A percentile compares a stretch with the other conserved stretches of the same genome.
phyloP scores from a whole-genome alignment of 441 rosid genomes.

The Euphorbia celastroides region DNA sequence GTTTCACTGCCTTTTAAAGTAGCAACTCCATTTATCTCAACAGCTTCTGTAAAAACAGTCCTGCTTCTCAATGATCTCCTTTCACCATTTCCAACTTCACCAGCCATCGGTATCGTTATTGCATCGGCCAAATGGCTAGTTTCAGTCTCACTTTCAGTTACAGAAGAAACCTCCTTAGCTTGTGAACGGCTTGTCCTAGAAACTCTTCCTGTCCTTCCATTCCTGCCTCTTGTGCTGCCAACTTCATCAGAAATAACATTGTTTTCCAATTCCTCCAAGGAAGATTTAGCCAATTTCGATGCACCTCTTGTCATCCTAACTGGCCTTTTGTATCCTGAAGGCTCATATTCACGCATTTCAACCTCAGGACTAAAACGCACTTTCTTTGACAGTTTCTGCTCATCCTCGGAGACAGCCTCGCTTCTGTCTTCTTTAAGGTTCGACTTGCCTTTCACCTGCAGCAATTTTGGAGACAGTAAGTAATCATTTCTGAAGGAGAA shows the following conservation, averaged over 20 bases:
- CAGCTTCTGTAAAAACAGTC: too few relatives aligned
- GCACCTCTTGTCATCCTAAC: slow-evolving; percentile 13
- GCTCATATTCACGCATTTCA: slow-evolving; percentile 37
- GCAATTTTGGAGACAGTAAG: background rate
- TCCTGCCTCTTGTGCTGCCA: slow-evolving; percentile 30
- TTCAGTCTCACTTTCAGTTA: background rate
- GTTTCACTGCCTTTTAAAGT: too few relatives aligned
- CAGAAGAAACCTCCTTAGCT: slow-evolving; percentile 13
- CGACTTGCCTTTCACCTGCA: slow-evolving; percentile 18
- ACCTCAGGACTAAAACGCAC: slow-evolving; percentile 56
- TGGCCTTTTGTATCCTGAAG: slow-evolving; percentile 11
- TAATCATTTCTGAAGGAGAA: too few relatives aligned
- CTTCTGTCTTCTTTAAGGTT: slow-evolving; percentile 13
- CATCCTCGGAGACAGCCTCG: slow-evolving; percentile 6
- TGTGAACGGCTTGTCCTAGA: slow-evolving; percentile 23
- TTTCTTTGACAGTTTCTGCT: slow-evolving; percentile 30
- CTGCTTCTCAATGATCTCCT: too few relatives aligned
- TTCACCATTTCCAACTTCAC: too few relatives aligned
- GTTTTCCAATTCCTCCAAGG: background rate
- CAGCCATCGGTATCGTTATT: too few relatives aligned
- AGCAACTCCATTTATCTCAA: too few relatives aligned
- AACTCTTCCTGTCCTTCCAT: background rate
- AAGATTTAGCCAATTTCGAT: background rate
- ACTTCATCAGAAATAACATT: background rate
- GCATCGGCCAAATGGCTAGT: background rate